Evolutionary conservation across 768 basidiomycete species (phyloP).

Genomic region (Austroboletus eburneus): DNA sequence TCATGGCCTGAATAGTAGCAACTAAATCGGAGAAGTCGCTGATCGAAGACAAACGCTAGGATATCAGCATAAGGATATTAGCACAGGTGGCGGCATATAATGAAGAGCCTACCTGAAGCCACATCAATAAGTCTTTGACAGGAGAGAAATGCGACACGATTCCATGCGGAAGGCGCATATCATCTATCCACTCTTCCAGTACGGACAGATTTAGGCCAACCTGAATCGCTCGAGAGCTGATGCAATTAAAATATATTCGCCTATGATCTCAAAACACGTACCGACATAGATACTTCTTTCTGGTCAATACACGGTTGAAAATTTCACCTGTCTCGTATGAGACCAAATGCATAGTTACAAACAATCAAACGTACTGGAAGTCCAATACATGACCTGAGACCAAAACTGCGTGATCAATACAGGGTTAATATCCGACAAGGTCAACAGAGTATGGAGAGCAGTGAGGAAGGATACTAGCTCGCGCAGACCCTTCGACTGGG

Average conservation of each 20-base stretch:
- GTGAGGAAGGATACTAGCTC: constrained; percentile 79
- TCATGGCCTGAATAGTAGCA: constrained; percentile 85
- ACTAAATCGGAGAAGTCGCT: constrained; percentile 84
- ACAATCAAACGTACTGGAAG: constrained; percentile 69
- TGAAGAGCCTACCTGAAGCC: constrained; percentile 65
- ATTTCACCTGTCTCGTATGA: constrained; percentile 56
- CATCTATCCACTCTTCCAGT: constrained; percentile 89
- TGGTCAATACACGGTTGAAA: constrained; percentile 81
- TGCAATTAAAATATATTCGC: constrained; percentile 7
- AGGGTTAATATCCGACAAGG: constrained; percentile 87
- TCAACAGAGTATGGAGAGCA: constrained; percentile 77
- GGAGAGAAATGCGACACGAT: constrained; percentile 80
- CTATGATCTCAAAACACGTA: constrained; percentile 28
- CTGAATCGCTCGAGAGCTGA: constrained; percentile 77
- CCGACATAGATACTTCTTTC: constrained; percentile 94
- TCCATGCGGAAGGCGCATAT: constrained; percentile 74
- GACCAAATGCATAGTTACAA: neutral
- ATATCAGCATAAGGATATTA: neutral
- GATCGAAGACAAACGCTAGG: constrained; percentile 81
- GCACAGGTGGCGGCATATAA: neutral
- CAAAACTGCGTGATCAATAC: constrained; percentile 84
- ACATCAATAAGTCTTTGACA: constrained; percentile 76
- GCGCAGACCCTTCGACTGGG: constrained; percentile 40
- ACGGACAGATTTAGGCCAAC: constrained; percentile 81
- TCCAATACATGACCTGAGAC: constrained; percentile 99